Evolutionary conservation across 768 basidiomycete genomes (phyloP).

Genomic region (Cystofilobasidium bisporidii): DNA sequence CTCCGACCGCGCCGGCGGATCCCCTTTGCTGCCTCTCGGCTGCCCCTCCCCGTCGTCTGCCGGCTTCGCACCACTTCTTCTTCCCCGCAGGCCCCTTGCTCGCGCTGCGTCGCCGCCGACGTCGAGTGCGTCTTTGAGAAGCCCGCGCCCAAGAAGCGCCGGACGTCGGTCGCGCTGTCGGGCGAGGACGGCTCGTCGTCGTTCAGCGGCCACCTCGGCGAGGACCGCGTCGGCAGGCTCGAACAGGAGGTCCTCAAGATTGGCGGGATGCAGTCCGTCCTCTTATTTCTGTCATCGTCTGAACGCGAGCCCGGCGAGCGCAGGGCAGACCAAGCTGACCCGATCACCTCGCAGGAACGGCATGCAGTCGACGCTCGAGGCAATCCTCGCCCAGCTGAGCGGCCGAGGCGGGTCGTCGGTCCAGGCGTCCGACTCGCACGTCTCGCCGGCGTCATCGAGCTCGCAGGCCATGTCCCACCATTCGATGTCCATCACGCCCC

Average conservation of each 20-base stretch:
- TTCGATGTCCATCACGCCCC: not conserved
- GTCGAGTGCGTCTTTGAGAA: constrained; percentile 79
- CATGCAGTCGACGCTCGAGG: not conserved
- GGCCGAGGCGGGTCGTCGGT: not conserved
- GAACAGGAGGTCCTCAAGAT: constrained; percentile 10
- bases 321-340: not conserved
- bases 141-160: constrained; percentile 68
- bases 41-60: constrained; percentile 5
- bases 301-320: too few species aligned
- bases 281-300: not conserved
- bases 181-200: constrained; percentile 37
- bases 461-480: not conserved
- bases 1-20: too few species aligned
- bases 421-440: not conserved
- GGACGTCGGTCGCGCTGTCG: constrained; percentile 60
- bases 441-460: not conserved
- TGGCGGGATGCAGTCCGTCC: constrained; percentile 8
- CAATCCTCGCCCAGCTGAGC: not conserved
- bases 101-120: constrained; percentile 74
- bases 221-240: constrained; percentile 4
- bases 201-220: not conserved
- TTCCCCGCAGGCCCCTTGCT: constrained; percentile 62
- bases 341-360: constrained; percentile 3
- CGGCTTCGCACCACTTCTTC: too few species aligned
- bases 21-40: not conserved